Evolutionary conservation across 2,329 filamentous ascomycete genomes (phyloP), one percentile per base, ranked within the genome.

Genomic region (Apiospora rasikravindrae): DNA sequence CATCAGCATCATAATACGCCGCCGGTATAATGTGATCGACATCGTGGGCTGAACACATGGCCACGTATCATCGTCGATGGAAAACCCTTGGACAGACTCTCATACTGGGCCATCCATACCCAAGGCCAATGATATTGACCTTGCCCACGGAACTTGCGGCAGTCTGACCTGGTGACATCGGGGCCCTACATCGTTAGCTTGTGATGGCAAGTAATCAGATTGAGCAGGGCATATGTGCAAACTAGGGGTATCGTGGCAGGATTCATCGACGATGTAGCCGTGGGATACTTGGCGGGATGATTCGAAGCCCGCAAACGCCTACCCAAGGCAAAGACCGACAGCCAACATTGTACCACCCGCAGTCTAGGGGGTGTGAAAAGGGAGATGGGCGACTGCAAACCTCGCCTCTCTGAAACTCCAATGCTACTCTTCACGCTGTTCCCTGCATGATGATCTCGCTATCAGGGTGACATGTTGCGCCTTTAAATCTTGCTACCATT

Each of bases 401-500:
- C 57, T 64, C 57, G 57, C 57, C 57, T 64, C 57, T 40, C 19
- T 64, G 57, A 64, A 64, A 64, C 57, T 24, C 19, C 57, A 40
- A 64, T 37, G 29, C 33, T n/a, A 64, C 57, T 37, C 29, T 37
- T 4, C 33, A 40, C 13, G 57, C 24, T 64, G 57, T 40, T 64
- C 57, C 57, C 57, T 64, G 57, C 57, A 64, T 64, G 57, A n/a
- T 40, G 33, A 64, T 64, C 33, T 40, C 57, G 57, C 29, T 61
- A 37, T 61, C 19, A 61, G 29, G 53, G 53, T 37, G 29, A 61
- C 53, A 61, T 61, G 53, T 61, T 61, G 53, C 53, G 49, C 13
- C 49, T 64, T 64, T n/a, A 40, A 64, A 33, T 64, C 7, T 40
- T 64, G 57, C 33, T 24, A 64, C 40, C 33, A n/a, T 13, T 40